phyloP scores from a whole-genome alignment of 768 basidiomycete genomes.

The Lactarius vividus region DNA sequence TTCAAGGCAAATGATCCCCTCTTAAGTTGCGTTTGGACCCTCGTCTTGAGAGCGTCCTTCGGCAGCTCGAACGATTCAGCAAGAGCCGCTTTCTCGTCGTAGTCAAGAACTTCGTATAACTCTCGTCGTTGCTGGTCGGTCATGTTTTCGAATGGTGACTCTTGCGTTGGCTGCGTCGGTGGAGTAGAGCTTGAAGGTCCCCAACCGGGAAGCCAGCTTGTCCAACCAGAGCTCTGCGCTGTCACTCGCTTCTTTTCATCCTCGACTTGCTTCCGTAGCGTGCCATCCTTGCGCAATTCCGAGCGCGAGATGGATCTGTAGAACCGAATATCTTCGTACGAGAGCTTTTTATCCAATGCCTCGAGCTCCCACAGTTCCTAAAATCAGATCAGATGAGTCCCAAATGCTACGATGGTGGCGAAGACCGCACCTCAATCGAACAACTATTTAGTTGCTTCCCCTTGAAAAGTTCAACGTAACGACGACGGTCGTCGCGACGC shows the following conservation, averaged over 20 bases:
- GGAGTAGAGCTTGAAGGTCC: conserved; percentile 46
- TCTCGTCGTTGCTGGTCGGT: conserved; percentile 89
- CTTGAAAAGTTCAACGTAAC: conserved; percentile 83
- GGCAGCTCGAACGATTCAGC: conserved; percentile 67
- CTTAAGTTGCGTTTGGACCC: conserved; percentile 72
- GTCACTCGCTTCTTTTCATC: conserved; percentile 61
- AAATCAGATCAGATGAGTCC: not conserved
- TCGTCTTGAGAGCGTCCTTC: conserved; percentile 75
- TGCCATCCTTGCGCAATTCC: conserved; percentile 80
- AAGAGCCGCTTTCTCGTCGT: conserved; percentile 81
- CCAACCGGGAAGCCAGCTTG: conserved; percentile 69
- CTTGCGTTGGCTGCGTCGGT: conserved; percentile 41
- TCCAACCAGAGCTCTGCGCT: conserved; percentile 51
- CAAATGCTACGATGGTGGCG: conserved; percentile 6
- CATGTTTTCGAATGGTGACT: conserved; percentile 65
- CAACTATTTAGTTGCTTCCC: conserved; percentile 59
- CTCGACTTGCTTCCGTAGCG: conserved; percentile 58
- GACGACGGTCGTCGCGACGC: conserved; percentile 81
- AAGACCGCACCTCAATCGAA: conserved; percentile 48
- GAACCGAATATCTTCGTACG: conserved; percentile 94
- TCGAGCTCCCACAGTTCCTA: conserved; percentile 57
- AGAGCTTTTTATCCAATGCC: conserved; percentile 73
- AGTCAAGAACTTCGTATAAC: conserved; percentile 87
- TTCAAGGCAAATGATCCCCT: conserved; percentile 86
- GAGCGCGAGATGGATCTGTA: conserved; percentile 95